Conservation (phyloP, 352 stramenopile species). For the Blastocystis sp. region DNA sequence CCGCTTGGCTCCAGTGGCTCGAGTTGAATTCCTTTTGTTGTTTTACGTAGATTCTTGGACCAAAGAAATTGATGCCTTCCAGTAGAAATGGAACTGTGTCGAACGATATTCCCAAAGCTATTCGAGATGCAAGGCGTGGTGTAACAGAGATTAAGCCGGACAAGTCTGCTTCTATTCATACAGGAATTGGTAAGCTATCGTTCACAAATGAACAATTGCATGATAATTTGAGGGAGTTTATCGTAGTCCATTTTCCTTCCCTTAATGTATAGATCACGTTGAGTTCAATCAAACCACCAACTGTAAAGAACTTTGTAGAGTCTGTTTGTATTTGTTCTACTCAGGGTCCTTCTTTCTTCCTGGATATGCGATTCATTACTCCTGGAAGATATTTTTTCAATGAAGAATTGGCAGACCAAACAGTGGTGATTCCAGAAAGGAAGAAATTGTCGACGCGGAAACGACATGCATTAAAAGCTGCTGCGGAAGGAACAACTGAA, state of each 20-base stretch:
- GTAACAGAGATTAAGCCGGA: constrained; percentile 58
- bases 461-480: constrained; percentile 9
- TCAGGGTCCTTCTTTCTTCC: constrained; percentile 29
- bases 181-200: constrained; percentile 39
- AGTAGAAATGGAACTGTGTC: constrained; percentile 17
- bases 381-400: constrained; percentile 64
- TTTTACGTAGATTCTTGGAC: constrained; percentile 61
- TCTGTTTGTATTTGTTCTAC: constrained; percentile 47
- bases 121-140: background rate
- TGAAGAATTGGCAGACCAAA: constrained; percentile 14
- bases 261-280: constrained; percentile 45
- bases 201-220: constrained; percentile 40
- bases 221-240: constrained; percentile 52
- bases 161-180: constrained; percentile 32
- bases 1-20: constrained; percentile 30
- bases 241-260: background rate
- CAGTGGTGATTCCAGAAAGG: constrained; percentile 37
- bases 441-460: constrained; percentile 19
- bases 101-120: background rate
- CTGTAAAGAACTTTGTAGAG: constrained; percentile 63
- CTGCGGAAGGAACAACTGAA: background rate
- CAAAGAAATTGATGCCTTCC: constrained; percentile 60
- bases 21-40: background rate
- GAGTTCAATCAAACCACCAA: constrained; percentile 55
- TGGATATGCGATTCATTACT: constrained; percentile 40